These are phyloP conservation scores for Coprinellus micaceus DNA, from an alignment of 768 basidiomycete genomes.

Conservation along the genomic window DNA sequence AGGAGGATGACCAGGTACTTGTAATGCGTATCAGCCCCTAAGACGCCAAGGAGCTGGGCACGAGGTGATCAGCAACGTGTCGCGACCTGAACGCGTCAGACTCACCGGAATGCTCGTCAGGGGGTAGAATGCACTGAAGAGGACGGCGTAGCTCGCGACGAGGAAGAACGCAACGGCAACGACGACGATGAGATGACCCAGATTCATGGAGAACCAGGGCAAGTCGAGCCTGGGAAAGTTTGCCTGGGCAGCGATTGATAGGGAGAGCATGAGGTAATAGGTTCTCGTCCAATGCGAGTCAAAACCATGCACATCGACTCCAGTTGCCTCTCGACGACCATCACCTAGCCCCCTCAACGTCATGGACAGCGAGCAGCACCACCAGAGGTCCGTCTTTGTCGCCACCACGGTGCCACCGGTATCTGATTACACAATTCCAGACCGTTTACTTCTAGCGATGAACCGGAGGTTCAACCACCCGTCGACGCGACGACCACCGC, in stretches of 20 bases:
- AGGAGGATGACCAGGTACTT: slow-evolving; percentile 81
- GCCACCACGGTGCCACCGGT: background rate
- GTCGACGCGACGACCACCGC: background rate
- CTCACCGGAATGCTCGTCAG: slow-evolving; percentile 48
- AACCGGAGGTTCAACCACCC: background rate
- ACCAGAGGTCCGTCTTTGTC: background rate
- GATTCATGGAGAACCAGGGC: slow-evolving; percentile 11
- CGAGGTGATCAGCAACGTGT: background rate
- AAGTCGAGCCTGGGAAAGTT: background rate
- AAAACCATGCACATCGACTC: background rate
- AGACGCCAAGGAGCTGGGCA: slow-evolving; percentile 58
- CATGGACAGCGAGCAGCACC: background rate
- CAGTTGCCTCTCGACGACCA: background rate
- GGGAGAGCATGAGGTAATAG: background rate
- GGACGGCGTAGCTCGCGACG: slow-evolving; percentile 56
- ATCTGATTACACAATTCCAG: background rate
- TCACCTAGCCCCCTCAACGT: background rate
- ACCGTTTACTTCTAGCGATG: background rate
- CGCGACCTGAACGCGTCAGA: slow-evolving; percentile 8
- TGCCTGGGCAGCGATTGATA: background rate
- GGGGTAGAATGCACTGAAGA: slow-evolving; percentile 65
- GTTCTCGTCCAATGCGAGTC: background rate
- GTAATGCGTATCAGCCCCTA: slow-evolving; percentile 80
- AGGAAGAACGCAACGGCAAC: slow-evolving; percentile 51
- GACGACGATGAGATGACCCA: slow-evolving; percentile 46